Evolutionary conservation across 2,329 filamentous ascomycete species (phyloP).

Genomic region (Ophiostoma quercus): DNA sequence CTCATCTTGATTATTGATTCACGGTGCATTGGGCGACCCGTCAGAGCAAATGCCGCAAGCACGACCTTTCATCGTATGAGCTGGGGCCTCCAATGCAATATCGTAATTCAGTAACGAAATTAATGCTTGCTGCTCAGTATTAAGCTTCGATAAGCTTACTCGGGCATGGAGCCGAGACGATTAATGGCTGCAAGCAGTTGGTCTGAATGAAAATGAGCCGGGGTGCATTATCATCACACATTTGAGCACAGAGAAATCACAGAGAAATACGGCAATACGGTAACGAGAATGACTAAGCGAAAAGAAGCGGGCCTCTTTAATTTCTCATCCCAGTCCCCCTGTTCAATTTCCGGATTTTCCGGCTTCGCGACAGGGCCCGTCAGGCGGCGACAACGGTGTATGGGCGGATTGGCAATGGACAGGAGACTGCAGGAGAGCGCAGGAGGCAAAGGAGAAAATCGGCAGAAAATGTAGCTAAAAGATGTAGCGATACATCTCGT

Average conservation of each 20-base stretch:
- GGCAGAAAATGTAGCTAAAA: background rate
- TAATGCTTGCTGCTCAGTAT: background rate
- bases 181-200: background rate
- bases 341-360: constrained; percentile 25
- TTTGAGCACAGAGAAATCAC: background rate
- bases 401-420: constrained; percentile 1
- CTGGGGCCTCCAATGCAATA: constrained; percentile 9
- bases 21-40: background rate
- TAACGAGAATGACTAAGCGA: constrained; percentile 8
- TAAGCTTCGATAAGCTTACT: constrained; percentile 12
- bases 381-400: constrained; percentile 9
- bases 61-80: background rate
- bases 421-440: background rate
- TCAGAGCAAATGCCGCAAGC: constrained; percentile 1
- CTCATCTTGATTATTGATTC: background rate
- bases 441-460: background rate
- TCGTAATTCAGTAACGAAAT: background rate
- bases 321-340: constrained; percentile 20
- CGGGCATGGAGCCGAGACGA: background rate
- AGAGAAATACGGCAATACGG: background rate
- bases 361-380: constrained; percentile 19
- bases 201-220: background rate
- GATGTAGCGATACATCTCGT: background rate
- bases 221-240: background rate
- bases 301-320: constrained; percentile 14